Base-by-base conservation (phyloP, 257 asterid genomes). In the Pogostemon cablin region DNA sequence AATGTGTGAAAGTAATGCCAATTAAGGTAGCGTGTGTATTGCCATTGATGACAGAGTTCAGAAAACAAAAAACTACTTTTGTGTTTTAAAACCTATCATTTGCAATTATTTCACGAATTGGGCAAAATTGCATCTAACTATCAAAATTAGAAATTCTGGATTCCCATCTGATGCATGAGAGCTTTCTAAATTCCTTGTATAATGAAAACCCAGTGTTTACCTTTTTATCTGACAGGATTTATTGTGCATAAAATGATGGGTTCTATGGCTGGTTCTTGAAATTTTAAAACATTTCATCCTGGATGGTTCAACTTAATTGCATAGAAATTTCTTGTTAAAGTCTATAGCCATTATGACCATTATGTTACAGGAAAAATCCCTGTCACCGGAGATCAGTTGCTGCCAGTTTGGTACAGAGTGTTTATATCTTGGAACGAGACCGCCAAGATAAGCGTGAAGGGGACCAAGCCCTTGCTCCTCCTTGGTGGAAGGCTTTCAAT, bases 331-430 rank as follows among this genome's bases (percentile, higher is more conserved):
- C 65, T 15, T 4, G 34, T 41, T 50, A 39, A 4, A 59, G 35
- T 60, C 20, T 38, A 41, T 68, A 25, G n/a, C 42, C 8, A 1
- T 37, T 12, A 35, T 69, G 56, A 20, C 65, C 17, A 2, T 8
- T 38, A 52, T 68, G 55, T 78, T 61, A 62, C 95, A 95, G 99
- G 98, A 70, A 58, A 44, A 85, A 85, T 78, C 83, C 81, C 6
- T 73, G 57, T 68, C 82, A 87, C 76, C 79, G 89, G 9, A 82
- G 95, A 76, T 87, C 96, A 6, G 85, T 89, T 48, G 95, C 98
- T 4, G 99, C 99, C 52, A 55, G 96, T 80, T 79, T 95, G 79
- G 99, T 93, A 71, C 98, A 89, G 70, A 75, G 96, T 10, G 96
- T 89, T 6, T 95, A 91, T 77, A 77, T 91, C 54, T 55, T 95